These are phyloP conservation scores for rapeseed (Brassica napus) DNA, from an alignment of 345 rosid genomes.

Conservation along the genomic window Da-Ae NC_063441.1:18992501-18993000, in stretches of 20 bases:
- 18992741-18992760: neutral
- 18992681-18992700: constrained; percentile 28
- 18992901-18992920: neutral
- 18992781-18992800: neutral
- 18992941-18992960: neutral
- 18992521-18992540: constrained; percentile 88
- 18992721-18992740: constrained; percentile 9
- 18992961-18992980: neutral
- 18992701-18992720: constrained; percentile 15
- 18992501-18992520: constrained; percentile 71
- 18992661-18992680: constrained; percentile 17
- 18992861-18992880: neutral
- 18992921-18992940: neutral
- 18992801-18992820: neutral
- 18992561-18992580: constrained; percentile 42
- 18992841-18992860: neutral
- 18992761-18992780: neutral
- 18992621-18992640: constrained; percentile 30
- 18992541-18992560: constrained; percentile 82
- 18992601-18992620: constrained; percentile 26
- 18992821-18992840: neutral
- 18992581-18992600: constrained; percentile 6
- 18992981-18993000: neutral
- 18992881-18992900: neutral
- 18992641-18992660: constrained; percentile 9